Conservation (phyloP, 2,329 filamentous ascomycete genomes). For the Oidium heveae region DNA sequence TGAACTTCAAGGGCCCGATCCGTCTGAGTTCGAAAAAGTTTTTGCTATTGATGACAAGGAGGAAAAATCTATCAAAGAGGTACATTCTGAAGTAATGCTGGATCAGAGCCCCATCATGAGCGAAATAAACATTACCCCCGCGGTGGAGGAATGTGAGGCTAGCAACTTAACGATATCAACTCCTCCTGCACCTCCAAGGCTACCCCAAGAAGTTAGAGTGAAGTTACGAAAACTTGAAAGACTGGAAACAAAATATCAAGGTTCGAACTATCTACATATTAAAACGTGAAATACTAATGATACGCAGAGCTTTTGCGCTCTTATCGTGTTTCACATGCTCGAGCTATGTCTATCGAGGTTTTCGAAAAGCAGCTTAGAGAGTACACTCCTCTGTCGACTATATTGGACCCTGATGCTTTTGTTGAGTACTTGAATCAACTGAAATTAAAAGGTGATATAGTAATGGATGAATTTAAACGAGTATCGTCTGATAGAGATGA, state of each 20-base stretch:
- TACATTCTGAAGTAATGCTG: background rate
- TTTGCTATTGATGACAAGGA: constrained; percentile 67
- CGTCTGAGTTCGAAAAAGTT: constrained; percentile 64
- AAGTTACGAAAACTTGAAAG: constrained; percentile 28
- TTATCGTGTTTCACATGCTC: constrained; percentile 73
- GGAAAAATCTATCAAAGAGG: constrained; percentile 20
- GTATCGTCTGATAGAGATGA: constrained; percentile 62
- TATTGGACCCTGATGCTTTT: constrained; percentile 59
- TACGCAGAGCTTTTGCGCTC: constrained; percentile 57
- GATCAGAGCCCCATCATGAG: background rate
- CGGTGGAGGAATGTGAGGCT: background rate
- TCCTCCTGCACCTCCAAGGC: constrained; percentile 1
- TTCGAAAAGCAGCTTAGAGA: constrained; percentile 83
- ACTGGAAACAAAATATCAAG: constrained; percentile 65
- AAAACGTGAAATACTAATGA: constrained; percentile 4
- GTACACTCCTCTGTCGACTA: constrained; percentile 74
- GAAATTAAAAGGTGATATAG: constrained; percentile 69
- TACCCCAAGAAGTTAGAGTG: constrained; percentile 3
- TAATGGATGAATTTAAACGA: constrained; percentile 76
- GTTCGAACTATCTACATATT: constrained; percentile 20
- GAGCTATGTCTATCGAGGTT: constrained; percentile 67
- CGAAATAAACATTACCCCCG: background rate
- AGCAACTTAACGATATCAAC: background rate
- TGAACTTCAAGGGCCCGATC: constrained; percentile 31
- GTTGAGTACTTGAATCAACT: constrained; percentile 78